Base-by-base conservation (phyloP, 306 rosid species). In the Echinosophora koreensis region DNA sequence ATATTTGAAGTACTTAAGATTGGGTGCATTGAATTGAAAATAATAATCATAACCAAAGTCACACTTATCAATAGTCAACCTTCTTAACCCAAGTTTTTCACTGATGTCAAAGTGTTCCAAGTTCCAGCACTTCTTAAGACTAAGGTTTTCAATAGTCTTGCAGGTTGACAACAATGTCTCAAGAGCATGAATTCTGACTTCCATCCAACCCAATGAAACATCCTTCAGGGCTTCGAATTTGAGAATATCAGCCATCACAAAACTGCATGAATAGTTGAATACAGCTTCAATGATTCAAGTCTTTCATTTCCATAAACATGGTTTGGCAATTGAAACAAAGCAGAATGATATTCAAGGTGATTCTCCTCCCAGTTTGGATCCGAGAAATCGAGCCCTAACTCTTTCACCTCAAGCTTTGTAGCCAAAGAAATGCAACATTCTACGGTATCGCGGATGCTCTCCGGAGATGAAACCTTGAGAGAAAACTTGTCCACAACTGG, bases 201-300 rank as follows among this genome's bases (percentile, higher is more conserved):
- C 61, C 1, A 75, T n/a, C 34, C 54, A 75, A 6, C 84, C 75
- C 9, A 84, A 75, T 28, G 76, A 74, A 57, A 84, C 46, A 0
- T 79, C 76, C 62, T 76, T 84, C 5, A 79, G 84, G 22, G 67
- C 28, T 3, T 3, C 0, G 8, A 84, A 79, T 0, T 38, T 16
- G 1, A 47, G 5, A 32, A 80, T 46, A 9, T 44, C 14, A 0
- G 14, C 3, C 17, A 64, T 0, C 0, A 3, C 6, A 18, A 79
- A 84, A 28, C 37, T 39, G 6, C 84, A 84, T 2, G 79, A 75
- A n/a, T n/a, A n/a, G n/a, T n/a, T n/a, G n/a, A n/a, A 54, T 55
- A 46, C 66, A 84, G 14, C 63, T 28, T 69, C 22, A 84, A 3
- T 3, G 46, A 8, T 54, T 79, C 79, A 5, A 84, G 47, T 0